Base-by-base conservation (phyloP, 441 rosid genomes). In the Arabidopsis hybrid region DNA sequence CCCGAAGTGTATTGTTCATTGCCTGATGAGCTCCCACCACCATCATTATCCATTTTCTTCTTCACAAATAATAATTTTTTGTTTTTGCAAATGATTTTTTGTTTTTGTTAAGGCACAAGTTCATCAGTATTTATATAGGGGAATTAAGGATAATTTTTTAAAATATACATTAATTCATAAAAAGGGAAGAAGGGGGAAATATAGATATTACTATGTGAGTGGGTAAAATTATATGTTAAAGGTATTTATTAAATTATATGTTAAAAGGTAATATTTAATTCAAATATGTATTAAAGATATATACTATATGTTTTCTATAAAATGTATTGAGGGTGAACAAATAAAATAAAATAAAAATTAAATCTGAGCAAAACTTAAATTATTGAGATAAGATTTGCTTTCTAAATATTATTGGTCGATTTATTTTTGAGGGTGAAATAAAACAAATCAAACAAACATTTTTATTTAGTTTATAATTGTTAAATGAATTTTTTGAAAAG, bases 1-100 rank as follows among this genome's bases (percentile, higher is more conserved):
- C 46, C 45, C 0, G 67, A 78, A 71, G 67, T 11, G 12, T 69
- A 75, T 39, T 79, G 83, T 12, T 84, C 85, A 58, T 81, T 87
- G 60, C 79, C 73, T 17, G 80, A 77, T 14, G 81, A 78, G 71
- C 65, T 57, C 42, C 75, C 79, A 63, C 65, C 67, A 65, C 67
- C 72, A 21, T 78, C 85, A 12, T 1, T 40, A 52, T 59, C 57
- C 80, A 77, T 77, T 71, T 71, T 59, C 8, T 26, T 65, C 73
- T 56, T 64, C 46, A 26, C 59, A 5, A 46, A 65, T 29, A 46
- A 8, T 17, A 63, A 36, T 14, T 58, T 58, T 59, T 17, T 26
- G 42, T 69, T 51, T 69, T 51, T 7, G n/a, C 42, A 8, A 51
- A 36, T 12, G 29, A 29, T 17, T 32, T 14, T 35, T 38, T 17